Evolutionary conservation across 208 protist species (phyloP).

Genomic region (Wallacemonas rigidus): DNA sequence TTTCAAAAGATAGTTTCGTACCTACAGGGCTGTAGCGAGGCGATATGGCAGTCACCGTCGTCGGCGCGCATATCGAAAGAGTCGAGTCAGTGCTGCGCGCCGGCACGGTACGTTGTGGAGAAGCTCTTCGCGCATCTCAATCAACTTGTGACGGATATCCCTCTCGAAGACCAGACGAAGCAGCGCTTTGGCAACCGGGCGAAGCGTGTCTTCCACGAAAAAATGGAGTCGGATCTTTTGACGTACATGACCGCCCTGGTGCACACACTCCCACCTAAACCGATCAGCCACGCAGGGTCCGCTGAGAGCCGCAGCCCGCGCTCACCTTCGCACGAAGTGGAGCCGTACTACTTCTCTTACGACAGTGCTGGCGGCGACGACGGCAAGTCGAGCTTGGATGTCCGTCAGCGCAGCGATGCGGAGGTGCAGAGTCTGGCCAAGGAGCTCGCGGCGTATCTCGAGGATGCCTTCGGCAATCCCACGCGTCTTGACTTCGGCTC

Average conservation of each 20-base stretch:
- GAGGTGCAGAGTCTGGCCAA: slow-evolving; percentile 33
- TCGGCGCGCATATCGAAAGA: slow-evolving; percentile 20
- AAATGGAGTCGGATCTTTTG: slow-evolving; percentile 47
- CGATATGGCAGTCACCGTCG: slow-evolving; percentile 25
- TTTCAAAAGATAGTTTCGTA: slow-evolving; percentile 77
- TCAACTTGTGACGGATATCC: slow-evolving; percentile 59
- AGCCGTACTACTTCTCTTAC: slow-evolving; percentile 9
- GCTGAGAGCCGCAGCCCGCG: neutral
- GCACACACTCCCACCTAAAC: slow-evolving; percentile 33
- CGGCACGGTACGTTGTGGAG: slow-evolving; percentile 43
- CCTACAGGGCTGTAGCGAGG: slow-evolving; percentile 58
- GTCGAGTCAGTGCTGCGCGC: slow-evolving; percentile 29
- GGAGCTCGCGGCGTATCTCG: slow-evolving; percentile 93
- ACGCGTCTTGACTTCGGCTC: slow-evolving; percentile 99
- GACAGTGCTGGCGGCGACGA: neutral
- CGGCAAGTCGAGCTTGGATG: neutral
- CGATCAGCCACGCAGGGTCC: neutral
- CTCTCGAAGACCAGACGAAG: slow-evolving; percentile 72
- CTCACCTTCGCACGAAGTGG: neutral
- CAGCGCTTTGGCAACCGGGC: slow-evolving; percentile 90
- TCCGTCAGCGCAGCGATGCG: slow-evolving; percentile 20
- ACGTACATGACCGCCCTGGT: slow-evolving; percentile 57
- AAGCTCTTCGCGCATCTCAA: slow-evolving; percentile 63
- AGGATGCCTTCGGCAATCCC: slow-evolving; percentile 94
- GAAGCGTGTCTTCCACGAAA: slow-evolving; percentile 72